phyloP scores from a whole-genome alignment of 2,329 filamentous ascomycete species.

The Diaporthe sp. region DNA sequence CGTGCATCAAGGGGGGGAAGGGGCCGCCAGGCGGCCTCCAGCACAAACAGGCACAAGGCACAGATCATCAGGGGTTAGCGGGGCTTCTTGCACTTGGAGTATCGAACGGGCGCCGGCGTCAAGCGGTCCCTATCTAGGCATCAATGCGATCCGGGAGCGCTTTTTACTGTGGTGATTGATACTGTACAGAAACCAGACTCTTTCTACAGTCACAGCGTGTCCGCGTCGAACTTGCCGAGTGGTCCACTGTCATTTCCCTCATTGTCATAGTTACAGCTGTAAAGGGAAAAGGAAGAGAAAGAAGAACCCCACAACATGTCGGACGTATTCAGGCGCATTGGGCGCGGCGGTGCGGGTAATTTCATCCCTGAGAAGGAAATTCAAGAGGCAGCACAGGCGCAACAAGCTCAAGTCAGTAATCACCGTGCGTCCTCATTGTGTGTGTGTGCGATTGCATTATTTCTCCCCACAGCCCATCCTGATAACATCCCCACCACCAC shows the following conservation, averaged over 20 bases:
- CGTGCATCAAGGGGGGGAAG: not conserved
- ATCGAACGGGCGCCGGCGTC: conserved; percentile 25
- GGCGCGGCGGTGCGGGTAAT: conserved; percentile 76
- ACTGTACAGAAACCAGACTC: conserved; percentile 44
- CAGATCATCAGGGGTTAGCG: conserved; percentile 35
- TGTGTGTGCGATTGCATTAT: not conserved
- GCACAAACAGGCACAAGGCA: conserved; percentile 5
- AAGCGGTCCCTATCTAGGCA: conserved; percentile 38
- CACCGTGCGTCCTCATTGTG: not conserved
- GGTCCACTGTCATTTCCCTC: conserved; percentile 15
- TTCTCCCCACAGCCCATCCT: not conserved
- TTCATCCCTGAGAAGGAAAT: conserved; percentile 68
- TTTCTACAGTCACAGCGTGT: conserved; percentile 11
- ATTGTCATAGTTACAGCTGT: conserved; percentile 1
- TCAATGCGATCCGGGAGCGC: conserved; percentile 43
- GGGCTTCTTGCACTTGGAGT: conserved; percentile 25
- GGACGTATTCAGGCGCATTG: conserved; percentile 66
- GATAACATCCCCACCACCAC: not conserved
- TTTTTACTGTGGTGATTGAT: conserved; percentile 39
- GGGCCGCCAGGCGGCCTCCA: conserved; percentile 9
- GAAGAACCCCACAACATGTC: conserved; percentile 43
- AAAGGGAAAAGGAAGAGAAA: not conserved
- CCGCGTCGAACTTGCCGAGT: not conserved
- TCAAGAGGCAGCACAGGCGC: conserved; percentile 57
- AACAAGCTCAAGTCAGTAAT: conserved; percentile 39